Base-by-base conservation (phyloP, 805 yeast species). In the Candida loeiensis region DNA sequence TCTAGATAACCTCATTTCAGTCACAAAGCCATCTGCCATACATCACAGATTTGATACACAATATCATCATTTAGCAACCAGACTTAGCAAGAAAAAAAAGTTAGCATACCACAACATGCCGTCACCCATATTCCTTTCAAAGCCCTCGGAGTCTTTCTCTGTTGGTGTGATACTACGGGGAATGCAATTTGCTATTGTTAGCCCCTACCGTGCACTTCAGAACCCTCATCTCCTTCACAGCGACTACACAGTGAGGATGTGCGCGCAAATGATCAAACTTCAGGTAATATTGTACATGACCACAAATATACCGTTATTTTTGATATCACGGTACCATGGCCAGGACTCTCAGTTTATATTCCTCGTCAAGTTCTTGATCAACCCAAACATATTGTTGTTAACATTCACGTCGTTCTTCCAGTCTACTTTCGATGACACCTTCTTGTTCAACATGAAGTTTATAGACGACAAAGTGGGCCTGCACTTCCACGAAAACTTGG, bases 121-220 rank as follows among this genome's bases (percentile, higher is more conserved):
- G 1, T 79, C 84, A 3, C 84, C 84, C 5, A 67, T 75, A 12
- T 77, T 78, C 50, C 61, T 78, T 9, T 71, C 81, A 2, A 66
- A 73, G 36, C 82, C 84, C 1, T 74, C 80, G 6, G 71, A 76
- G 4, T 76, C 80, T 12, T 74, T 77, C 49, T 66, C 80, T 3
- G 24, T 66, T 0, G 40, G 66, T 41, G 69, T 80, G 0, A 63
- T 78, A n/a, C 42, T 73, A 6, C 59, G 82, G 12, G 83, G 84
- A 0, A 47, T 73, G 18, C 82, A 78, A 56, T 58, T 79, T 28
- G 73, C 79, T 0, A 34, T 75, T 6, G 53, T 76, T 6, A 80
- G 81, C 4, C 4, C 38, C 7, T 34, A 35, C 16, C 18, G 43
- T 11, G 36, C 28, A 4, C 17, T 39, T 3, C 39, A 34, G 26